phyloP scores from a whole-genome alignment of 2,329 filamentous ascomycete species.

The Talaromyces sp. region DNA sequence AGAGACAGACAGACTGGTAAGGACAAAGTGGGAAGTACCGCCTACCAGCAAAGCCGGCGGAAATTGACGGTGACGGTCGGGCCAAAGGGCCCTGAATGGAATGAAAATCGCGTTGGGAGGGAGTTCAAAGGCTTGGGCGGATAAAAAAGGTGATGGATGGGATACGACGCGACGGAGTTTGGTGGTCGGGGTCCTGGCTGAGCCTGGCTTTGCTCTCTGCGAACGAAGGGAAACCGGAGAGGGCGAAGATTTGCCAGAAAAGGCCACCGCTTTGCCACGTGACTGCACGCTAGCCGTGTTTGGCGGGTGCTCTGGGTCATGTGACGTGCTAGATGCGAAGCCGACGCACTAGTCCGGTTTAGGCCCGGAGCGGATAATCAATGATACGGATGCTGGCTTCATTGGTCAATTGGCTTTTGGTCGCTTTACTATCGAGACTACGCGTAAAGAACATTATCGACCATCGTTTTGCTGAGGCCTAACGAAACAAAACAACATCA shows the following conservation, averaged over 20 bases:
- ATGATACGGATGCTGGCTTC: not conserved
- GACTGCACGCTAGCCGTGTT: not conserved
- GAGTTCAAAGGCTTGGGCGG: slow-evolving; percentile 10
- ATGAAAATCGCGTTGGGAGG: slow-evolving; percentile 14
- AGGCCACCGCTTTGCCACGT: slow-evolving; percentile 6
- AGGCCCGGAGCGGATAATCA: not conserved
- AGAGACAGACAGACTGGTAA: not conserved
- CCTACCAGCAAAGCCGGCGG: slow-evolving; percentile 7
- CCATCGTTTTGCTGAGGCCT: not conserved
- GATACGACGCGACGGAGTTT: slow-evolving; percentile 20
- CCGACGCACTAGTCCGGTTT: not conserved
- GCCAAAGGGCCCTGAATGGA: slow-evolving; percentile 15
- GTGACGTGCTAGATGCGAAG: not conserved
- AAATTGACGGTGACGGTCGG: slow-evolving; percentile 8
- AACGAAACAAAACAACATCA: not conserved
- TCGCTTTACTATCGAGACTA: too few species aligned
- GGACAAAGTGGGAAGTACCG: slow-evolving; percentile 2
- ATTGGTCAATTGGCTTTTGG: not conserved
- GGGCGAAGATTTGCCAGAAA: slow-evolving; percentile 15
- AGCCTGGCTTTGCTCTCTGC: not conserved
- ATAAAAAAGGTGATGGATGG: slow-evolving; percentile 18
- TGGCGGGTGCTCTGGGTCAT: not conserved
- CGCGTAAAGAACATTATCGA: not conserved
- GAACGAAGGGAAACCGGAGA: slow-evolving; percentile 13
- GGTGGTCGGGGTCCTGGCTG: slow-evolving; percentile 12